These are phyloP conservation scores for Vickermania ingenoplastis DNA, from an alignment of 208 protist species.

Conservation along the genomic window DNA sequence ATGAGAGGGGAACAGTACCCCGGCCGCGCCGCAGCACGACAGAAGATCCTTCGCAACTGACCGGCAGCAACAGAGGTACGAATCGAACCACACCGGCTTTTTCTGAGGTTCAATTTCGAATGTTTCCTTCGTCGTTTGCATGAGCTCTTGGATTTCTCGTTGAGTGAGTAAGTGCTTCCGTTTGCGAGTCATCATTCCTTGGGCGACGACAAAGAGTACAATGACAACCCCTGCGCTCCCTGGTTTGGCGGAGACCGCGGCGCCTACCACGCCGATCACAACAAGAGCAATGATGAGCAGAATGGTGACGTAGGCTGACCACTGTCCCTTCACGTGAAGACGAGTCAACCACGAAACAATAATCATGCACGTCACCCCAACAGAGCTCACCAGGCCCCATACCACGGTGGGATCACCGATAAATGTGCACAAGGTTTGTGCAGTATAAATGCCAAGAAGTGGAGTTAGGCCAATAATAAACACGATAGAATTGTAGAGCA, in stretches of 20 bases:
- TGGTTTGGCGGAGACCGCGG: slow-evolving; percentile 22
- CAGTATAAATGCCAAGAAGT: slow-evolving; percentile 62
- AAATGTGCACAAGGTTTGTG: slow-evolving; percentile 39
- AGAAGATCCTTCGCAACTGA: slow-evolving; percentile 56
- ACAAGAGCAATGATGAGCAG: slow-evolving; percentile 42
- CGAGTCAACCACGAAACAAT: slow-evolving; percentile 63
- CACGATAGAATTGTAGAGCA: slow-evolving; percentile 60
- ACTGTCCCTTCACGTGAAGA: slow-evolving; percentile 54
- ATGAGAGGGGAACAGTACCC: slow-evolving; percentile 43
- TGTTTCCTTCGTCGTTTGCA: slow-evolving; percentile 16
- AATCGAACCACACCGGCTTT: slow-evolving; percentile 27
- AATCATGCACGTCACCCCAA: slow-evolving; percentile 54
- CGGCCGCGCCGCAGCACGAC: slow-evolving; percentile 55
- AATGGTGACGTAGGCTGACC: slow-evolving; percentile 45
- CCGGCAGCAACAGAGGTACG: slow-evolving; percentile 76
- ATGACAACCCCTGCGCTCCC: slow-evolving; percentile 20
- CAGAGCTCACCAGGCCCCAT: slow-evolving; percentile 49
- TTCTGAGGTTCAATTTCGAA: slow-evolving; percentile 24
- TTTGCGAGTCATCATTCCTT: slow-evolving; percentile 74
- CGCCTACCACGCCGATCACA: slow-evolving; percentile 37
- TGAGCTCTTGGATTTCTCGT: slow-evolving; percentile 31
- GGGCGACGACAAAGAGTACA: slow-evolving; percentile 50
- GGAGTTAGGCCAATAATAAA: slow-evolving; percentile 73
- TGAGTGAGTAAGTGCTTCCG: slow-evolving; percentile 49
- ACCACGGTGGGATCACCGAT: slow-evolving; percentile 34